Conservation (phyloP, 768 basidiomycete species). For the Rickenella mellea region DNA sequence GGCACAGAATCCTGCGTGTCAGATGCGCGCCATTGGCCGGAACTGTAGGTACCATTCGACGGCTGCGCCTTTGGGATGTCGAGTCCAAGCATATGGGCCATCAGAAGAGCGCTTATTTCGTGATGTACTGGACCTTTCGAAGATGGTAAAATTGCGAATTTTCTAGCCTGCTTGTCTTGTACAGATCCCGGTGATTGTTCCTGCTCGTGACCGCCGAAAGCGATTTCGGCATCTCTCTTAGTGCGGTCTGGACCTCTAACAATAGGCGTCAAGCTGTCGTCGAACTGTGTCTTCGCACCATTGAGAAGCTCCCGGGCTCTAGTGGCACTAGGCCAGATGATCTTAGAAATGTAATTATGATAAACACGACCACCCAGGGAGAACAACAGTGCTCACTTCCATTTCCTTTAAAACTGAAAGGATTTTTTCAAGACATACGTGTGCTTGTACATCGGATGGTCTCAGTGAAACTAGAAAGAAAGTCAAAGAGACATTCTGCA, state of each 20-base stretch:
- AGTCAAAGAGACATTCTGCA: slow-evolving; percentile 10
- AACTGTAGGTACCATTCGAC: no score
- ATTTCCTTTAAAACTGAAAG: slow-evolving; percentile 57
- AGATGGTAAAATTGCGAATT: no score
- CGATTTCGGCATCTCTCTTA: slow-evolving; percentile 53
- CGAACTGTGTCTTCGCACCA: slow-evolving; percentile 51
- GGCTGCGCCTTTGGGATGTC: slow-evolving; percentile 49
- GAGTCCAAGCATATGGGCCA: slow-evolving; percentile 65
- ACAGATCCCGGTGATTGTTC: no score
- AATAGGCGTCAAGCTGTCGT: slow-evolving; percentile 26
- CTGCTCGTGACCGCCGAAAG: no score
- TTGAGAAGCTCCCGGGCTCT: slow-evolving; percentile 59
- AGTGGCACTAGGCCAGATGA: slow-evolving; percentile 62
- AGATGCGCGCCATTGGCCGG: no score
- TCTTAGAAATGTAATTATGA: slow-evolving; percentile 24
- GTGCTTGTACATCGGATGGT: slow-evolving; percentile 64
- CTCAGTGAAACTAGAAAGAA: slow-evolving; percentile 49
- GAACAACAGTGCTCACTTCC: slow-evolving; percentile 35
- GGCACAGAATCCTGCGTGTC: no score
- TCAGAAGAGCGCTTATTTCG: slow-evolving; percentile 52
- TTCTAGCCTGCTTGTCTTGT: no score
- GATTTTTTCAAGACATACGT: slow-evolving; percentile 54
- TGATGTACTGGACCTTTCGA: slow-evolving; percentile 44
- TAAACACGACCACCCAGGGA: slow-evolving; percentile 5
- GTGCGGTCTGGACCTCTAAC: slow-evolving; percentile 32